Conservation (phyloP, 2,329 filamentous ascomycete genomes). For the Xylariaceae sp. region DNA sequence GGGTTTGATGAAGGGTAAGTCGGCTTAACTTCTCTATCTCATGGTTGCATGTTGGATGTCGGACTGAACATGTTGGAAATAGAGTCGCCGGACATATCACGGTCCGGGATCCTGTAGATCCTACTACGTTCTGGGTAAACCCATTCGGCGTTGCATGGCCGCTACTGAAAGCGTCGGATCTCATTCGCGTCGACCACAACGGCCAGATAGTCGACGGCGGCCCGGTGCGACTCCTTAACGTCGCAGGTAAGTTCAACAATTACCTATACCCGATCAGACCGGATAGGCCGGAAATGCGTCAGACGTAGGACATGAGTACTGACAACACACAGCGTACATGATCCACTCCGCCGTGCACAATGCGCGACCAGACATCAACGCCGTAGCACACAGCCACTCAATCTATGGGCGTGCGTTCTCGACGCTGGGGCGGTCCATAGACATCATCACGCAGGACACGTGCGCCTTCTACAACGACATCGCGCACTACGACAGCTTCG, state of each 20-base stretch:
- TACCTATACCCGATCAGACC: background rate
- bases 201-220: slow-evolving; percentile 71
- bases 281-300: background rate
- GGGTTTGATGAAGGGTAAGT: slow-evolving; percentile 61
- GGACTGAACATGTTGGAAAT: slow-evolving; percentile 8
- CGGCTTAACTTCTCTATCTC: background rate
- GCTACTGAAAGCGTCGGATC: slow-evolving; percentile 67
- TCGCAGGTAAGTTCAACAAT: slow-evolving; percentile 33
- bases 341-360: slow-evolving; percentile 61
- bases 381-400: slow-evolving; percentile 62
- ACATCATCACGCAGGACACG: slow-evolving; percentile 70
- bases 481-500: slow-evolving; percentile 54
- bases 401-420: slow-evolving; percentile 66
- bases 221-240: slow-evolving; percentile 44
- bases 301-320: background rate
- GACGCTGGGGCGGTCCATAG: slow-evolving; percentile 64
- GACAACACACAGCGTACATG: slow-evolving; percentile 48
- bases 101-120: slow-evolving; percentile 64
- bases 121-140: slow-evolving; percentile 70
- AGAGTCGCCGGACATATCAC: slow-evolving; percentile 69
- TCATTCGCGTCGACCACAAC: slow-evolving; percentile 69
- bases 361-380: slow-evolving; percentile 60
- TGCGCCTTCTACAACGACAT: slow-evolving; percentile 64
- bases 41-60: too few relatives aligned
- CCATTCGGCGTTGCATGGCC: slow-evolving; percentile 69